Evolutionary conservation across 768 basidiomycete genomes (phyloP).

Genomic region (Panaeolus papilionaceus): DNA sequence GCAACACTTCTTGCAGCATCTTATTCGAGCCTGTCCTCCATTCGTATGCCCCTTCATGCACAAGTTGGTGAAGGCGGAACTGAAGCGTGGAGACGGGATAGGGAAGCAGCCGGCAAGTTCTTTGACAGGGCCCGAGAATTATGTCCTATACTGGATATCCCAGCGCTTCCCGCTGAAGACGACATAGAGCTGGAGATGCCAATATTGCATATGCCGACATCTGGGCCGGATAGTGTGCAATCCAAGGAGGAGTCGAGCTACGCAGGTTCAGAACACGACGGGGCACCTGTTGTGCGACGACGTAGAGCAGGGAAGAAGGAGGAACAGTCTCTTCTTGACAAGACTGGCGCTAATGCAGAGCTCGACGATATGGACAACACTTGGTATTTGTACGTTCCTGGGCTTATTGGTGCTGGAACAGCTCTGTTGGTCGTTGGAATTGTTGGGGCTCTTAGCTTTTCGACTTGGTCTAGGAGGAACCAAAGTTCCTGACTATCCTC

Average conservation of each 20-base stretch:
- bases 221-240: conserved; percentile 40
- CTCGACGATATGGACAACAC: conserved; percentile 69
- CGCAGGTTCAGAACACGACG: conserved; percentile 43
- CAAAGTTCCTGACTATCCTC: conserved; percentile 55
- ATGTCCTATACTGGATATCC: conserved; percentile 71
- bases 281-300: conserved; percentile 45
- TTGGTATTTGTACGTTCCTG: conserved; percentile 84
- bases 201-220: conserved; percentile 56
- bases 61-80: conserved; percentile 62
- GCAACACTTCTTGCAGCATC: conserved; percentile 74
- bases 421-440: conserved; percentile 81
- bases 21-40: conserved; percentile 78
- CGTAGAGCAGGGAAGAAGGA: conserved; percentile 67
- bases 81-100: conserved; percentile 78
- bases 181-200: conserved; percentile 73
- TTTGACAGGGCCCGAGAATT: conserved; percentile 74
- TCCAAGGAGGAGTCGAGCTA: conserved; percentile 40
- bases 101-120: conserved; percentile 70
- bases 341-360: conserved; percentile 50
- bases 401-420: conserved; percentile 84
- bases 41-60: conserved; percentile 65
- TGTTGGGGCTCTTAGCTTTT: conserved; percentile 79
- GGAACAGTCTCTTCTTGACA: conserved; percentile 50
- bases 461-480: conserved; percentile 69
- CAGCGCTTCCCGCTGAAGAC: conserved; percentile 61